Evolutionary conservation across 169 alveolate species (phyloP), one percentile per base, ranked within the genome.

Genomic region (Eimeria sp.): DNA sequence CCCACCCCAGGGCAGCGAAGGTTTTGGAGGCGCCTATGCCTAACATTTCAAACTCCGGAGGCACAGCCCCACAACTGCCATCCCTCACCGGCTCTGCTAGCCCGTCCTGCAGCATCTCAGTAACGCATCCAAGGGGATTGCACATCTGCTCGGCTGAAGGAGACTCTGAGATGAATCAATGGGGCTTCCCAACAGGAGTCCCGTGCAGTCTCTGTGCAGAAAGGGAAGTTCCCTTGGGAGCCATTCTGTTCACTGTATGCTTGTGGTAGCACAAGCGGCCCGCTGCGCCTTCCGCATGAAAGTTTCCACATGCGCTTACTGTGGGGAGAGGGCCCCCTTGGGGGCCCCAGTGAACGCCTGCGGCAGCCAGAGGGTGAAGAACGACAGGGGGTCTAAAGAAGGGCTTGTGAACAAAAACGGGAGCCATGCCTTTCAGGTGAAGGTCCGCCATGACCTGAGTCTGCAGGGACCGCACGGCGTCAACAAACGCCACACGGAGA

Each of bases 351-450:
- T 49, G 43, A 6, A 56, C 4, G 14, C 89, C 89, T 40, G 95
- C 95, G 14, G 95, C 95, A 74, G 64, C 64, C 33, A 76, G 85
- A 8, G 96, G 96, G 23, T 68, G 54, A 58, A 93, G 93, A 16
- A 68, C 46, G 16, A 83, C 83, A 20, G 96, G 96, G 8, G 49
- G 33, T 18, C 80, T 76, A 74, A 82, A 93, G 18, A n/a, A 54
- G 78, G 96, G 96, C 33, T 56, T 62, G 77, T n/a, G 27, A 11
- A 82, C 87, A 33, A 64, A 80, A 54, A 93, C 88, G 40, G 77
- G 91, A 11, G 89, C 85, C 96, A 93, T 93, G 52, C 96, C 96
- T 20, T 90, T 74, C 16, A 93, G 78, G 30, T 64, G 85, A 27
- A 82, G 72, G 71, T 93, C 96, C 40, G 96, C 96, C 62, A 85